Percentiles rank a stretch among this genome's conserved stretches.
Conservation (phyloP, 2,329 filamentous ascomycete genomes). For the Verticillium isaacii region DNA sequence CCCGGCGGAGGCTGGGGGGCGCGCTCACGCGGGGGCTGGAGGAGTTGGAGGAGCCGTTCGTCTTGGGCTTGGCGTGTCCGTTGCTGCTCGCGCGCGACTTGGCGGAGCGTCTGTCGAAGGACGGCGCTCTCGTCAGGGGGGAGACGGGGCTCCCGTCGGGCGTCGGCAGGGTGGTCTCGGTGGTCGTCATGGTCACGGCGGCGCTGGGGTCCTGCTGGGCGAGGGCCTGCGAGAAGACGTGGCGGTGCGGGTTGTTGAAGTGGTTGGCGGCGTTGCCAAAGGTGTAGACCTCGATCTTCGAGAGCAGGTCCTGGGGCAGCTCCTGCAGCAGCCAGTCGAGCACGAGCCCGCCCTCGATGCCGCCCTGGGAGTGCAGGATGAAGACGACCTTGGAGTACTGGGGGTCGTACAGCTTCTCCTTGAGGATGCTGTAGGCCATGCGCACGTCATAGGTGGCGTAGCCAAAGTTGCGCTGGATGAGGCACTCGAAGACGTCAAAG, state of each 20-base stretch:
- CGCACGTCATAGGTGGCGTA: slow-evolving; percentile 68
- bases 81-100: background rate
- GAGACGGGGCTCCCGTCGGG: slow-evolving; percentile 7
- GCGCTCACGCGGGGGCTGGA: background rate
- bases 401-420: slow-evolving; percentile 57
- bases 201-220: slow-evolving; percentile 33
- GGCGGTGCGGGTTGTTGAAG: slow-evolving; percentile 64
- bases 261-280: slow-evolving; percentile 78
- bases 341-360: slow-evolving; percentile 67
- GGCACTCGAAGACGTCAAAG: slow-evolving; percentile 72
- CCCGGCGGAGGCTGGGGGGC: slow-evolving; percentile 11
- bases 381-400: slow-evolving; percentile 65
- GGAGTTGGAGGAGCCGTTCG: slow-evolving; percentile 3
- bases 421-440: slow-evolving; percentile 56
- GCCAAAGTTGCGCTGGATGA: slow-evolving; percentile 69
- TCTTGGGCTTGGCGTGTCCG: background rate
- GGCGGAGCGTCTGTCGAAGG: background rate
- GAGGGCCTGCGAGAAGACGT: slow-evolving; percentile 26
- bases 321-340: slow-evolving; percentile 75
- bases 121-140: background rate
- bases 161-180: background rate
- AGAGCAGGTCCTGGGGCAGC: slow-evolving; percentile 58
- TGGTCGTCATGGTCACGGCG: slow-evolving; percentile 10
- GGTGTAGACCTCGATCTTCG: slow-evolving; percentile 71
- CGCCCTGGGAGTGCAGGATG: slow-evolving; percentile 73